Base-by-base conservation (phyloP, 2,329 filamentous ascomycete species). In the Metarhizium brunneum region DNA sequence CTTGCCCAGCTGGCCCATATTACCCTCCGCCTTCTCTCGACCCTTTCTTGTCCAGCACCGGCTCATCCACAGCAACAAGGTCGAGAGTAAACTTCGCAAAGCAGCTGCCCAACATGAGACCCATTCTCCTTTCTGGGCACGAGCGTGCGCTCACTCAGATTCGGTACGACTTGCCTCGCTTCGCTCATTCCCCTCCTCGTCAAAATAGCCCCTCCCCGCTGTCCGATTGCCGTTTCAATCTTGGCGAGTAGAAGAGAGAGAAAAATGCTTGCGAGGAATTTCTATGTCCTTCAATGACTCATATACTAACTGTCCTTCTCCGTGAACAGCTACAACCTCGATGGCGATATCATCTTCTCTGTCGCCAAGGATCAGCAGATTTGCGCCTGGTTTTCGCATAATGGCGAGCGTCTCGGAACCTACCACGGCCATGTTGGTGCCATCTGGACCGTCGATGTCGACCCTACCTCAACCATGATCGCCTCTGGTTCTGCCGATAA, bases 401-500 rank as follows among this genome's bases (percentile, higher is more conserved):
- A 99, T 75, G 94, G 94, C 77, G 94, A 99, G 81, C 88, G 94
- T 68, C 83, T 97, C 67, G 94, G 94, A 68, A 94, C 92, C 66
- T 99, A 97, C 79, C 86, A 90, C 71, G 94, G 94, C 73, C 94
- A 99, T 77, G 88, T 95, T 74, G 94, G 94, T 76, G 92, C 94
- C 66, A 88, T 99, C 78, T 99, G 94, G 94, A 96, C 94, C 60
- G 88, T 99, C 74, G 94, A 99, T 71, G 87, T 96, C 69, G 90
- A 96, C 77, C 92, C 92, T 62, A 91, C 91, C 67, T 89, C 87
- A 61, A 90, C 88, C 67, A 84, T 99, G 69, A 86, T 97, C 69
- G 94, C 92, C 69, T 95, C 90, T 59, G 94, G 94, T 67, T 94
- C 92, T 65, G 94, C 94, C 74, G 94, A 99, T 79, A 97, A 97